Evolutionary conservation across 2,329 filamentous ascomycete genomes (phyloP).

Genomic region (Neonectria faginata): DNA sequence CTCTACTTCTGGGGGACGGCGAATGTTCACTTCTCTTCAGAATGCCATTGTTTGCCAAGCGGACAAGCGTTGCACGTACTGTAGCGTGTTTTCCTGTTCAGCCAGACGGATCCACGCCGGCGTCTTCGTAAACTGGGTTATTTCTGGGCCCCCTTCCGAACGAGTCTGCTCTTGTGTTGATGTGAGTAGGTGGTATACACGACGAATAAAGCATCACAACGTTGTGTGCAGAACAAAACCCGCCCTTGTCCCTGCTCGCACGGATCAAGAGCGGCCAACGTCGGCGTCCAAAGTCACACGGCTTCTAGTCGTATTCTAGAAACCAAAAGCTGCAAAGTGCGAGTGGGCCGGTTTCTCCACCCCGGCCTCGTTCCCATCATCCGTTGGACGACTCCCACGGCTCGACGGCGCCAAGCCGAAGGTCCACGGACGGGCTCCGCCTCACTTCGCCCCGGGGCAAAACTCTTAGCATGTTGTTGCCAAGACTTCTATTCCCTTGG

Average conservation of each 20-base stretch:
- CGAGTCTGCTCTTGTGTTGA: not conserved
- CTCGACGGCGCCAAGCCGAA: constrained; percentile 18
- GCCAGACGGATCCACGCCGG: not conserved
- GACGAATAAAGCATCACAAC: not conserved
- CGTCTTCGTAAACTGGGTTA: not conserved
- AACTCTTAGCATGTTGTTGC: too few species aligned
- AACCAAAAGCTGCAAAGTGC: constrained; percentile 1
- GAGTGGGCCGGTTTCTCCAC: constrained; percentile 23
- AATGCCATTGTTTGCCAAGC: constrained; percentile 1
- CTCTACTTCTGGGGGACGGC: not conserved
- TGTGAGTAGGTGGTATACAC: not conserved
- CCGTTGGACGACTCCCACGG: constrained; percentile 1
- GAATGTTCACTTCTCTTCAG: not conserved
- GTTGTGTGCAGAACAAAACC: not conserved
- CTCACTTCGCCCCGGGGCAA: constrained; percentile 6
- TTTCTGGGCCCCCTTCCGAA: not conserved
- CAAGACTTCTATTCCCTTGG: not conserved
- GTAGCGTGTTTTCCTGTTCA: not conserved
- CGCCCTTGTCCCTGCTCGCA: constrained; percentile 5
- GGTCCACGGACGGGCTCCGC: not conserved
- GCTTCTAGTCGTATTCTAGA: constrained; percentile 44
- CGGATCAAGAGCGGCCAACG: constrained; percentile 9
- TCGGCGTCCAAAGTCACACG: constrained; percentile 5
- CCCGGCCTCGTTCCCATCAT: constrained; percentile 1
- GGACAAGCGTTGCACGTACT: not conserved